A percentile compares a stretch with the other conserved stretches of the same genome.
Conservation (phyloP, 805 yeast genomes). For the Lipomyces chichibuensis region DNA sequence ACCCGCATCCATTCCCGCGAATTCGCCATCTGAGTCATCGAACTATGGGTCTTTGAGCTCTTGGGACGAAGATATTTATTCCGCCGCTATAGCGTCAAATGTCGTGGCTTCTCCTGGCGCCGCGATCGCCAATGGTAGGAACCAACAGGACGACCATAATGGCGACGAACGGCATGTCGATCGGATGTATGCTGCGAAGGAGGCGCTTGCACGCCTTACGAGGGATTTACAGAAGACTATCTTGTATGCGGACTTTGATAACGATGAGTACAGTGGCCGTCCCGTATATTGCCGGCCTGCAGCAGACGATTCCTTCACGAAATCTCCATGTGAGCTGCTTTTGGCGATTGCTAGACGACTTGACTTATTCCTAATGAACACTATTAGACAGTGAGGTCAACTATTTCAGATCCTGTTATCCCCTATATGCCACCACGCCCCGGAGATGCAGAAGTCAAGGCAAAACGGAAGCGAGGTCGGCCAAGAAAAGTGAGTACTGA, state of each 20-base stretch:
- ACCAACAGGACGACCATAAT: neutral
- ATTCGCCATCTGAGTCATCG: neutral
- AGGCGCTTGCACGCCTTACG: neutral
- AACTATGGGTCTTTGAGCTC: slow-evolving; percentile 1
- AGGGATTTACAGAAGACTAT: neutral
- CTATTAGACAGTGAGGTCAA: slow-evolving; percentile 5
- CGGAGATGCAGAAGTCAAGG: neutral
- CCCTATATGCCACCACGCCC: neutral
- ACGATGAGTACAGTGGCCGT: neutral
- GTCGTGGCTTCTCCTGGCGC: neutral
- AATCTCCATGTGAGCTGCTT: neutral
- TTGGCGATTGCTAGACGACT: neutral
- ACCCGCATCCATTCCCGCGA: neutral
- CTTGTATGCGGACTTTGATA: neutral
- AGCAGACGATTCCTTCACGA: neutral
- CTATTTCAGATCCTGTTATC: neutral
- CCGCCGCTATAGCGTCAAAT: neutral
- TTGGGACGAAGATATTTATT: slow-evolving; percentile 2
- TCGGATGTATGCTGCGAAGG: slow-evolving; percentile 2
- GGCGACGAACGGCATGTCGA: neutral
- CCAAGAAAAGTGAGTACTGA: neutral
- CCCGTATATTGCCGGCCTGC: neutral
- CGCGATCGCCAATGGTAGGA: neutral
- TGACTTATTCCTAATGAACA: neutral
- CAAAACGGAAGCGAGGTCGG: slow-evolving; percentile 3